phyloP scores from a whole-genome alignment of 805 yeast genomes.

The Starmerella kuoi region DNA sequence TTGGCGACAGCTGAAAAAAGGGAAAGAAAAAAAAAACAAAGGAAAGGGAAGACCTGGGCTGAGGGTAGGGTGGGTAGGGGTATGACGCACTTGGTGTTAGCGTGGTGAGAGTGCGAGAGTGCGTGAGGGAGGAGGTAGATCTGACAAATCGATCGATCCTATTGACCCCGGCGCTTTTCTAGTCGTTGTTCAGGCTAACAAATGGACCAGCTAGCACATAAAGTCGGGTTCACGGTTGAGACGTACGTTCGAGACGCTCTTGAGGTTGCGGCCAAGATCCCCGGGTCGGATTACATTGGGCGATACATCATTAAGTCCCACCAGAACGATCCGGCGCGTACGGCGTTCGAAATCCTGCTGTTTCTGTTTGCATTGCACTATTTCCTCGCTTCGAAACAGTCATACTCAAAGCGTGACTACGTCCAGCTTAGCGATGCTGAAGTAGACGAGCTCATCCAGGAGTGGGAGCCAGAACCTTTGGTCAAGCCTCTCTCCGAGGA shows the following conservation, averaged over 20 bases:
- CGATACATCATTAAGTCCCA: constrained; percentile 75
- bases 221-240: constrained; percentile 21
- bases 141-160: too few relatives aligned
- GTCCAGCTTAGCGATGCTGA: constrained; percentile 45
- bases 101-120: too few relatives aligned
- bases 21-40: too few relatives aligned
- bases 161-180: too few relatives aligned
- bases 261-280: constrained; percentile 23
- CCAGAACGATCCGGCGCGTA: constrained; percentile 86
- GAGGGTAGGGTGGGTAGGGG: too few relatives aligned
- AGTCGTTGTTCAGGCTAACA: background rate
- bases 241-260: constrained; percentile 15
- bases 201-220: constrained; percentile 21
- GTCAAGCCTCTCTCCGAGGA: constrained; percentile 40
- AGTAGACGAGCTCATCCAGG: constrained; percentile 69
- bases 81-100: too few relatives aligned
- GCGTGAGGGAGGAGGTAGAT: too few relatives aligned
- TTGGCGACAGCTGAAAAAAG: too few relatives aligned
- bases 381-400: constrained; percentile 65
- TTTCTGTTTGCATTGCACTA: constrained; percentile 74
- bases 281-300: constrained; percentile 32
- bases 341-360: constrained; percentile 64
- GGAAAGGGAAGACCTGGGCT: too few relatives aligned
- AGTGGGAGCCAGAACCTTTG: constrained; percentile 86
- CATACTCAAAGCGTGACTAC: constrained; percentile 58